Percentiles rank a stretch among this genome's conserved stretches.
Evolutionary conservation across 305 asterid species (phyloP).

Genomic region (Salvia sclarea): DNA sequence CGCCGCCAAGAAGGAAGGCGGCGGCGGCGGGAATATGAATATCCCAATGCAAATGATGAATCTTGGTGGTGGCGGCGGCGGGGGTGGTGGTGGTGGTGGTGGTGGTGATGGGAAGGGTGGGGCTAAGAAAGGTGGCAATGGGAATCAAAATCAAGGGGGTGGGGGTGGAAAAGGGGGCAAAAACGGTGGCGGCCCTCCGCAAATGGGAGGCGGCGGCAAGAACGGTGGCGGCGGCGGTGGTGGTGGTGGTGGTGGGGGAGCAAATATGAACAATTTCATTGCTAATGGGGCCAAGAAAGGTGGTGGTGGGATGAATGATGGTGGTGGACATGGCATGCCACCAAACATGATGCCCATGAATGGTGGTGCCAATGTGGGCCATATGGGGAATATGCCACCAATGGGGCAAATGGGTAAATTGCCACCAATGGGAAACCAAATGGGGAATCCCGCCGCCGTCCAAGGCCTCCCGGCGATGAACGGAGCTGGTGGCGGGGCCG

Average conservation of each 20-base stretch:
- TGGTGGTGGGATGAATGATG: constrained; percentile 57
- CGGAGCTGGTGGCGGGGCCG: constrained; percentile 31
- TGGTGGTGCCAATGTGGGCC: constrained; percentile 43
- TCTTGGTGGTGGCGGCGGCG: constrained; percentile 39
- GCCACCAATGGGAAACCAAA: constrained; percentile 33
- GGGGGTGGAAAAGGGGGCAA: constrained; percentile 44
- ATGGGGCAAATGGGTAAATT: constrained; percentile 38
- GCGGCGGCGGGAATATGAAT: constrained; percentile 31
- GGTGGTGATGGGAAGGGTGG: constrained; percentile 30
- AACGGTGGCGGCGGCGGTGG: constrained; percentile 27
- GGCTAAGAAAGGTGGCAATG: constrained; percentile 21
- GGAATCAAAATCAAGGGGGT: constrained; percentile 36
- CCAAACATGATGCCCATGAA: constrained; percentile 60
- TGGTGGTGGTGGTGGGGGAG: constrained; percentile 44
- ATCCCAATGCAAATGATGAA: constrained; percentile 45
- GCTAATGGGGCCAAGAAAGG: constrained; percentile 54
- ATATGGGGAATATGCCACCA: constrained; percentile 41
- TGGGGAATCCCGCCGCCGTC: constrained; percentile 38
- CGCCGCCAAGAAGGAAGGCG: constrained; percentile 31
- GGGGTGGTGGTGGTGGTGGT: constrained; percentile 28
- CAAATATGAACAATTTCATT: constrained; percentile 33
- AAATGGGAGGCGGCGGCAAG: constrained; percentile 17
- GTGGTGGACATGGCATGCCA: constrained; percentile 55
- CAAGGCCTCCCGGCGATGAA: constrained; percentile 42
- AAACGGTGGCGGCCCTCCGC: constrained; percentile 37